Conservation (phyloP, 371 early-diverging fungal genomes). For the Mucor lusitanicus region DNA sequence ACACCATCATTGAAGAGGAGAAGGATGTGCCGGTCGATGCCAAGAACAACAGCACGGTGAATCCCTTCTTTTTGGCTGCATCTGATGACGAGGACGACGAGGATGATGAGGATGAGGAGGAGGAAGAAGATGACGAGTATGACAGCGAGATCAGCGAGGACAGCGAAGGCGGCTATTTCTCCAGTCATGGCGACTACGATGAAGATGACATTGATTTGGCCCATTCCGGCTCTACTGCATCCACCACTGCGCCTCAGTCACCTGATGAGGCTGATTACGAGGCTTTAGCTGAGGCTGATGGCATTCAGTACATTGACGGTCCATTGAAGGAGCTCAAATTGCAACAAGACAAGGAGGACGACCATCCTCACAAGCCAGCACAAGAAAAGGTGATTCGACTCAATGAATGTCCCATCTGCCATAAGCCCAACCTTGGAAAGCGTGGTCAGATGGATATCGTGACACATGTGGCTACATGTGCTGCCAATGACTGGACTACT, state of each 20-base stretch:
- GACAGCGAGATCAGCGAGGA: conserved; percentile 7
- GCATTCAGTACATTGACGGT: conserved; percentile 25
- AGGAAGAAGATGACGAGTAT: conserved; percentile 18
- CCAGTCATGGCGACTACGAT: conserved; percentile 17
- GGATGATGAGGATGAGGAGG: conserved; percentile 16
- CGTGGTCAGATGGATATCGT: conserved; percentile 75
- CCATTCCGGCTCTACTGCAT: neutral
- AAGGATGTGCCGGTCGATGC: conserved; percentile 22
- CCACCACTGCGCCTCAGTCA: conserved; percentile 3
- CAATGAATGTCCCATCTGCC: conserved; percentile 75
- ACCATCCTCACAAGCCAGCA: neutral
- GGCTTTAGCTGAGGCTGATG: conserved; percentile 25
- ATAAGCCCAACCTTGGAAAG: conserved; percentile 55
- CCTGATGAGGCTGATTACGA: conserved; percentile 34
- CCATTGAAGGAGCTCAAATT: conserved; percentile 10
- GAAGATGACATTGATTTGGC: conserved; percentile 7
- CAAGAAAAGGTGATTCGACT: conserved; percentile 69
- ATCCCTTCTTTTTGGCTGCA: conserved; percentile 12
- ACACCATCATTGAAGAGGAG: conserved; percentile 23
- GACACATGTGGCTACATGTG: conserved; percentile 79
- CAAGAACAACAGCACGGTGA: conserved; percentile 1
- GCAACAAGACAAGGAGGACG: neutral
- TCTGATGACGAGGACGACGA: conserved; percentile 19
- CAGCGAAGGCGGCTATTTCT: conserved; percentile 5
- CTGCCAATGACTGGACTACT: conserved; percentile 64